Evolutionary conservation across 2,329 filamentous ascomycete genomes (phyloP), one percentile per base, ranked within the genome.

Genomic region (Claviceps humidiphila): DNA sequence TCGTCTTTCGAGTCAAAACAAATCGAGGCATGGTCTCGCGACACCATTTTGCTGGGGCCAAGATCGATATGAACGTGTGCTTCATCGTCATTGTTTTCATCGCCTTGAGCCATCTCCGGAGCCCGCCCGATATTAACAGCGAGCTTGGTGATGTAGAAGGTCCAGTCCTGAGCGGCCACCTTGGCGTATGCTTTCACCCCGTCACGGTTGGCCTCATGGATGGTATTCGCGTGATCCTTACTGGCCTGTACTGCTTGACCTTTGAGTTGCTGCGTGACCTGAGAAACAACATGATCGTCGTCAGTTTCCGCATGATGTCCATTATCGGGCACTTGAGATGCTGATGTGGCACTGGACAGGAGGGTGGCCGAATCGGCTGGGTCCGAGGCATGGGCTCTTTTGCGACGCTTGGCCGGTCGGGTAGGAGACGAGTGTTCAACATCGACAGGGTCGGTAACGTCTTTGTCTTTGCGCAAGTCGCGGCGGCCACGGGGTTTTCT

Each of bases 41-140:
- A 91, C 39, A 91, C 82, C 63, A 86, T 82, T 70, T 91, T 91
- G 68, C 80, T 87, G 0, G 87, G 87, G 1, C 87, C 87, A 37
- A 98, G 74, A 64, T 98, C 91, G 59, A 98, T 91, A 64, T 96
- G 86, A 13, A 97, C 72, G 30, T 70, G 72, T 17, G 75, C 70
- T 14, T 74, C 69, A 44, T 77, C 71, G 38, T 72, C 66, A 34
- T 71, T 69, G 7, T 70, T 66, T 34, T 71, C 57, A 56, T 63
- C 59, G 59, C 69, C 57, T 54, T 65, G 61, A 51, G 64, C 56
- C 40, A 64, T 59, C 54, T 85, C 81, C 4, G 80, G 78, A 17
- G 80, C 80, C 56, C 87, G 81, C 44, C 87, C 87, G 57, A 93
- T 89, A 58, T 85, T 82, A 62, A 89, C 79, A 51, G 76, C 75